Evolutionary conservation across 768 basidiomycete genomes (phyloP), one percentile per base, ranked within the genome.

Genomic region (Ramaria sp.): DNA sequence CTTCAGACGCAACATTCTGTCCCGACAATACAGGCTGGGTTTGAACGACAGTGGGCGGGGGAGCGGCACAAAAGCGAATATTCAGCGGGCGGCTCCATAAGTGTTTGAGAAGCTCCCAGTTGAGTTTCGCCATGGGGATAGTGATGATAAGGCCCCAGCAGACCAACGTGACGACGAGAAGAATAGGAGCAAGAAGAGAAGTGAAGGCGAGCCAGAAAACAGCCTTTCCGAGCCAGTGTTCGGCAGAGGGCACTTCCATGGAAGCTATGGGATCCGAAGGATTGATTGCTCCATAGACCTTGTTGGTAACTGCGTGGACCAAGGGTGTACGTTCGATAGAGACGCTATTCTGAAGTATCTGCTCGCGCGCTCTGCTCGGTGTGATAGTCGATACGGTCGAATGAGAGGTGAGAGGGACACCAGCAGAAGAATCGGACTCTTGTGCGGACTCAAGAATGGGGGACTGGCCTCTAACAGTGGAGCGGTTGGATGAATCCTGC

Each of bases 111-210:
- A 99, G 78, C n/a, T 83, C 90, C 95, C 95, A 98, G 63, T 84
- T 91, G 51, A 99, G 78, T 68, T 88, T 95, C 33, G 94, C 96
- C 96, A 99, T 99, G 3, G 96, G 96, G 61, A 99, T 88, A 57
- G 94, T 89, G 67, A 99, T 78, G 59, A 99, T 84, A 59, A 92
- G 76, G n/a, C 78, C 92, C 93, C 94, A 99, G 72, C 96, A 98
- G 52, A 91, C 72, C 60, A 90, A 65, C 69, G 92, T 96, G 30
- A 91, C 90, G 60, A 88, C 56, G 54, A 96, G 78, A 79, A 98
- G 84, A 60, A 91, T 72, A 6, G 96, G 96, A 0, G 91, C 88
- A 63, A 99, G 86, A 66, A 96, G 73, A 60, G 75, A 72, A 61
- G 81, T 69, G 68, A 97, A 81, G 7, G 78, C 70, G 34, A 86